phyloP scores from a whole-genome alignment of 2,329 filamentous ascomycete species.

The Cordyceps cateniannulata region DNA sequence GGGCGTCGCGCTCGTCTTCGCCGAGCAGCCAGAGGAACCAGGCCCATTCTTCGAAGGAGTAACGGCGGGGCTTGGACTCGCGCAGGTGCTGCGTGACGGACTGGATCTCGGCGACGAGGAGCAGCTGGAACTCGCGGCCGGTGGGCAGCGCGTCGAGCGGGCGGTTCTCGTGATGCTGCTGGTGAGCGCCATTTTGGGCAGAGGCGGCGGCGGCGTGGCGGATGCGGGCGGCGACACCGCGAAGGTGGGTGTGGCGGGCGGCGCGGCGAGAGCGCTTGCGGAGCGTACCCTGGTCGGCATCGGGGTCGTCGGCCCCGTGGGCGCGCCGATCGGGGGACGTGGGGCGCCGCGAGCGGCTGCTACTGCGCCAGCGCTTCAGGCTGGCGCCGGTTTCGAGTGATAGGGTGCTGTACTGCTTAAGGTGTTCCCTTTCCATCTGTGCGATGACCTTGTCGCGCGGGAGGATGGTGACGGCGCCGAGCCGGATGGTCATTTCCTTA shows the following conservation, averaged over 20 bases:
- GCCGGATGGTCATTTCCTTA: slow-evolving; percentile 46
- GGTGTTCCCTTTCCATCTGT: slow-evolving; percentile 25
- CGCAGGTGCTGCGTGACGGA: slow-evolving; percentile 57
- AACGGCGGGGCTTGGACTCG: slow-evolving; percentile 52
- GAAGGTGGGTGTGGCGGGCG: neutral
- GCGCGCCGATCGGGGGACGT: neutral
- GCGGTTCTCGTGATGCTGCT: slow-evolving; percentile 26
- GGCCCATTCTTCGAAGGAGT: slow-evolving; percentile 80
- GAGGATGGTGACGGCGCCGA: slow-evolving; percentile 55
- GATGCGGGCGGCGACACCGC: neutral
- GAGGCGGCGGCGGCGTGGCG: slow-evolving; percentile 10
- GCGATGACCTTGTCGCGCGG: slow-evolving; percentile 46
- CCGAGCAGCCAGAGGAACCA: slow-evolving; percentile 76
- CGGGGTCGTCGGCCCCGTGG: neutral
- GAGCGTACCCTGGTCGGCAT: slow-evolving; percentile 6
- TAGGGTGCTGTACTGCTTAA: slow-evolving; percentile 35
- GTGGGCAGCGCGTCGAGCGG: slow-evolving; percentile 33
- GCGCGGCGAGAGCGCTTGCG: neutral
- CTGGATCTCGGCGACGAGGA: slow-evolving; percentile 68
- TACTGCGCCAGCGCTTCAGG: neutral
- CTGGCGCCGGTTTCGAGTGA: neutral
- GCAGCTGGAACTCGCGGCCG: slow-evolving; percentile 48
- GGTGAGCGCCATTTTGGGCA: neutral
- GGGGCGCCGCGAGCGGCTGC: neutral
- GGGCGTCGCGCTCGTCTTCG: slow-evolving; percentile 49